phyloP scores from a whole-genome alignment of 2,329 filamentous ascomycete species.

The Teratosphaeria destructans region DNA sequence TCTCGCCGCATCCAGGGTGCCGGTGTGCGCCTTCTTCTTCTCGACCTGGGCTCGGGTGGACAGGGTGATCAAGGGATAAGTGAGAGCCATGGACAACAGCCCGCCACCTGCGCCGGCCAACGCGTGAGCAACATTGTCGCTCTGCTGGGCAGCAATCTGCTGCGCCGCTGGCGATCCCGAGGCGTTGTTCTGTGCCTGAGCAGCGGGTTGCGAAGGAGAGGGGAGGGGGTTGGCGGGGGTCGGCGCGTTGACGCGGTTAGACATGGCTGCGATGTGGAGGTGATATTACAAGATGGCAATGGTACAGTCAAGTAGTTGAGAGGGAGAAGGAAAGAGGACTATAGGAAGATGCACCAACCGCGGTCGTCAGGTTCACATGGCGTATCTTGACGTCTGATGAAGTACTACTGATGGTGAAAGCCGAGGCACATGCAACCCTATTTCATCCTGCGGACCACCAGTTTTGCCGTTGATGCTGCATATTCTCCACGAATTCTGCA shows the following conservation, averaged over 20 bases:
- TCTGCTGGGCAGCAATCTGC: constrained; percentile 56
- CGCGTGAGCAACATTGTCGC: constrained; percentile 94
- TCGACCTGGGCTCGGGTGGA: constrained; percentile 97
- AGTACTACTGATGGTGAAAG: neutral
- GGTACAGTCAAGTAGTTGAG: neutral
- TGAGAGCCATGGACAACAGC: constrained; percentile 89
- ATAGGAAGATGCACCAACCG: neutral
- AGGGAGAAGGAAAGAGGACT: neutral
- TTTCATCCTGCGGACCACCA: neutral
- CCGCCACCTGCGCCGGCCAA: constrained; percentile 88
- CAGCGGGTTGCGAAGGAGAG: constrained; percentile 8
- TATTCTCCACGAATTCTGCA: neutral
- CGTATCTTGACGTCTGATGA: neutral
- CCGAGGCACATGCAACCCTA: neutral
- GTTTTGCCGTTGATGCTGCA: neutral
- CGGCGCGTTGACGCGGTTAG: constrained; percentile 13
- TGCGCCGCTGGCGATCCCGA: constrained; percentile 20
- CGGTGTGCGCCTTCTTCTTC: constrained; percentile 80
- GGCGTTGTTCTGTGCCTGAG: constrained; percentile 9
- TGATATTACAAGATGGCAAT: neutral
- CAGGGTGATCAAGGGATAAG: constrained; percentile 90
- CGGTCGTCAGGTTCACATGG: neutral
- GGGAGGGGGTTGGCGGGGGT: constrained; percentile 16
- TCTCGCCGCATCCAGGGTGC: constrained; percentile 71
- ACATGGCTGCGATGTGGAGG: constrained; percentile 6